Percentiles rank a stretch among this genome's conserved stretches.
Conservation (phyloP, 2,329 filamentous ascomycete genomes). For the Sporothrix phasma region DNA sequence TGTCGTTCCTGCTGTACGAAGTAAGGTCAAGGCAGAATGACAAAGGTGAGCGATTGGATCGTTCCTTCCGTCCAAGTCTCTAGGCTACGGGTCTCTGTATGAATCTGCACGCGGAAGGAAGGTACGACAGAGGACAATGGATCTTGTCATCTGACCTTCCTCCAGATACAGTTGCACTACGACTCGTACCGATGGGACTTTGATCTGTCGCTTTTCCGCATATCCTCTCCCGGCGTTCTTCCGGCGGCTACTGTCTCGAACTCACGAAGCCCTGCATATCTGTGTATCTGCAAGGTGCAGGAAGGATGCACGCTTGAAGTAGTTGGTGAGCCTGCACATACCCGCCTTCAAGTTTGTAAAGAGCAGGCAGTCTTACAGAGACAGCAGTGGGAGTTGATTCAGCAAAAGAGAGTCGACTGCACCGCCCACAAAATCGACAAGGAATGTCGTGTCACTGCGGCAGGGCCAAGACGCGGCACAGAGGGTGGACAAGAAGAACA, state of each 20-base stretch:
- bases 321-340: not conserved
- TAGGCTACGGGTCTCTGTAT: no score
- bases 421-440: not conserved
- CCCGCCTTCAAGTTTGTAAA: conserved; percentile 1
- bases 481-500: not conserved
- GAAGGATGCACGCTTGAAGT: not conserved
- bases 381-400: no score
- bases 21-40: no score
- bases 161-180: not conserved
- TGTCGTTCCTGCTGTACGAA: no score
- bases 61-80: no score
- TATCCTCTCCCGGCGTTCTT: not conserved
- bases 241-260: not conserved
- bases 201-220: not conserved
- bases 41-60: no score
- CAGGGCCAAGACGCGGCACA: conserved; percentile 3
- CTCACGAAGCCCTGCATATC: not conserved
- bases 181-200: not conserved
- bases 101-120: not conserved
- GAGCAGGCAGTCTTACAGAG: not conserved
- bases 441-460: not conserved
- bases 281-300: not conserved
- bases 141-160: not conserved
- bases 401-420: not conserved
- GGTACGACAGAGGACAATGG: not conserved